Percentiles rank a stretch among this genome's conserved stretches.
phyloP scores from a whole-genome alignment of 768 basidiomycete species.

The Pisolithus marmoratus region DNA sequence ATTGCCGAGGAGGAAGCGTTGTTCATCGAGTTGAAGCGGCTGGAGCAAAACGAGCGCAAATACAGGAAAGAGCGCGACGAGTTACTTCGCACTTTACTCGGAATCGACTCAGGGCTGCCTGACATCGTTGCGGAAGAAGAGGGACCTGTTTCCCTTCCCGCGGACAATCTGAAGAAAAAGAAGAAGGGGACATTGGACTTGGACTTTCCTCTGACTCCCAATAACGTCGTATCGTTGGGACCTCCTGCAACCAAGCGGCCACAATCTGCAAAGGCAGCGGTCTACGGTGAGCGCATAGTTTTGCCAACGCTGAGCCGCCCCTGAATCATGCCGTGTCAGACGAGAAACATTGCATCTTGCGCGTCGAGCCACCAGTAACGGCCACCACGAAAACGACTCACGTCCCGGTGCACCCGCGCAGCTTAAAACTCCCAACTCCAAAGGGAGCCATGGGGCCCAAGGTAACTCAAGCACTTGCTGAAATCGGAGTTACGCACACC shows the following conservation, averaged over 20 bases:
- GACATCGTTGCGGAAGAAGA: conserved; percentile 66
- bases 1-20: conserved; percentile 94
- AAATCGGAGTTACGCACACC: conserved; percentile 66
- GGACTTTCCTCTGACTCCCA: conserved; percentile 30
- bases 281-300: conserved; percentile 44
- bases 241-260: conserved; percentile 31
- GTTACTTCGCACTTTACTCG: conserved; percentile 74
- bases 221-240: conserved; percentile 33
- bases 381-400: conserved; percentile 65
- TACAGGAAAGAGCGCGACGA: conserved; percentile 90
- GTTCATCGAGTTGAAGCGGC: conserved; percentile 88
- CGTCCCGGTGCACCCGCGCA: conserved; percentile 77
- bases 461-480: conserved; percentile 67
- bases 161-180: conserved; percentile 51
- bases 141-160: conserved; percentile 38
- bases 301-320: conserved; percentile 11
- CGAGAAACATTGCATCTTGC: conserved; percentile 65
- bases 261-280: conserved; percentile 50
- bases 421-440: conserved; percentile 76
- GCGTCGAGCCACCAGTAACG: conserved; percentile 49
- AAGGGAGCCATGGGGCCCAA: conserved; percentile 72
- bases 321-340: conserved; percentile 38
- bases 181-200: conserved; percentile 33
- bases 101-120: conserved; percentile 82
- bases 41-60: conserved; percentile 86